A percentile compares a stretch with the other conserved stretches of the same genome.
Conservation (phyloP, 257 asterid species). For the Solanum lignicaule region DNA sequence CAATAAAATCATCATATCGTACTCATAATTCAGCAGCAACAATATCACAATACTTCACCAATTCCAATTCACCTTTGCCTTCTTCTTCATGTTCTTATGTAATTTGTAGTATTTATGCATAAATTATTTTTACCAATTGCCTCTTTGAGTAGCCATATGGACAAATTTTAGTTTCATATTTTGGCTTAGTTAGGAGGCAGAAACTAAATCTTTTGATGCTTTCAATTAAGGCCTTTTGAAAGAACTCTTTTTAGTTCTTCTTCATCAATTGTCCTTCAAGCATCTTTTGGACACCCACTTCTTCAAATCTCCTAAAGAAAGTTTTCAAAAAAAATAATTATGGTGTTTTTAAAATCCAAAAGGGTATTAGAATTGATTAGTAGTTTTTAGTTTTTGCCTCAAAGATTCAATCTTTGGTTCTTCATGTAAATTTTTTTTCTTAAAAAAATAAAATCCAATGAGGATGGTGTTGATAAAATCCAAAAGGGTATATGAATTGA, state of each 20-base stretch:
- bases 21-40: neutral
- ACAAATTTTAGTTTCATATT: constrained; percentile 1
- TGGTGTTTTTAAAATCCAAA: neutral
- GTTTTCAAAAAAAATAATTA: neutral
- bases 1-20: neutral
- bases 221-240: neutral
- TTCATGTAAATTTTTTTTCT: neutral
- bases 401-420: neutral
- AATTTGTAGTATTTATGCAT: neutral
- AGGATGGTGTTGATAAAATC: neutral
- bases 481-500: neutral
- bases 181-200: constrained; percentile 18
- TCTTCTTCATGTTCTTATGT: neutral
- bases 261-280: constrained; percentile 2
- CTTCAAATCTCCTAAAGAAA: neutral
- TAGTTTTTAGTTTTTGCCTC: neutral
- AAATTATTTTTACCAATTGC: neutral
- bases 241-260: neutral
- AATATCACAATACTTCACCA: neutral
- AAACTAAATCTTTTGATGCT: neutral
- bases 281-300: neutral
- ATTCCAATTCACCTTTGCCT: neutral
- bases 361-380: neutral
- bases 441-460: neutral
- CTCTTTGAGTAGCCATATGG: constrained; percentile 19